These are phyloP conservation scores for Ensete ventricosum DNA, from an alignment of 176 grass and related monocot species.

Conservation along the genomic window DNA sequence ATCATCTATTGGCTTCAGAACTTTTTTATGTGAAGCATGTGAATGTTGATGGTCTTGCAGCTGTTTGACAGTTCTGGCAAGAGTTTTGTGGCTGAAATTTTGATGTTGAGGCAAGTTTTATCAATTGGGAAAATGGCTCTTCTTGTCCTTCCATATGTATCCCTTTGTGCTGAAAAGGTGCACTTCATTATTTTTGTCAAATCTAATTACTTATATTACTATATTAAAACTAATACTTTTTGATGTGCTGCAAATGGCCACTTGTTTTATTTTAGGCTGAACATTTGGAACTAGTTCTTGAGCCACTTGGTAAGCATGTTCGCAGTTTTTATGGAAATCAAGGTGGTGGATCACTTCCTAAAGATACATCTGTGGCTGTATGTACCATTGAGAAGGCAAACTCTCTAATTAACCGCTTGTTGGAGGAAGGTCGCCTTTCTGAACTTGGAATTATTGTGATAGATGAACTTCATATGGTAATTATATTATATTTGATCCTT, in stretches of 20 bases:
- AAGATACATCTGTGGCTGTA: slow-evolving; percentile 95
- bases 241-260: background rate
- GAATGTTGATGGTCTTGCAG: background rate
- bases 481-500: slow-evolving; percentile 15
- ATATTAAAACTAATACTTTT: background rate
- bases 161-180: slow-evolving; percentile 93
- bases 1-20: no score
- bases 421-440: slow-evolving; percentile 89
- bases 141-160: slow-evolving; percentile 95
- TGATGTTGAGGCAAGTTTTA: slow-evolving; percentile 88
- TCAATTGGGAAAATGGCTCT: slow-evolving; percentile 81
- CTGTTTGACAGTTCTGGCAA: slow-evolving; percentile 67
- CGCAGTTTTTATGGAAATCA: slow-evolving; percentile 88
- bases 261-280: slow-evolving; percentile 48
- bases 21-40: background rate
- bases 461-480: slow-evolving; percentile 99
- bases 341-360: slow-evolving; percentile 69
- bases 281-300: slow-evolving; percentile 91
- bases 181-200: background rate
- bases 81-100: slow-evolving; percentile 95
- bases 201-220: background rate
- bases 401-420: slow-evolving; percentile 78
- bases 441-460: slow-evolving; percentile 99
- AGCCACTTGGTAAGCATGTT: slow-evolving; percentile 86
- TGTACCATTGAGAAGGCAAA: slow-evolving; percentile 99